These are phyloP conservation scores for Ganoderma resinaceum DNA, from an alignment of 1,284 basidiomycete genomes.

Conservation along the genomic window DNA sequence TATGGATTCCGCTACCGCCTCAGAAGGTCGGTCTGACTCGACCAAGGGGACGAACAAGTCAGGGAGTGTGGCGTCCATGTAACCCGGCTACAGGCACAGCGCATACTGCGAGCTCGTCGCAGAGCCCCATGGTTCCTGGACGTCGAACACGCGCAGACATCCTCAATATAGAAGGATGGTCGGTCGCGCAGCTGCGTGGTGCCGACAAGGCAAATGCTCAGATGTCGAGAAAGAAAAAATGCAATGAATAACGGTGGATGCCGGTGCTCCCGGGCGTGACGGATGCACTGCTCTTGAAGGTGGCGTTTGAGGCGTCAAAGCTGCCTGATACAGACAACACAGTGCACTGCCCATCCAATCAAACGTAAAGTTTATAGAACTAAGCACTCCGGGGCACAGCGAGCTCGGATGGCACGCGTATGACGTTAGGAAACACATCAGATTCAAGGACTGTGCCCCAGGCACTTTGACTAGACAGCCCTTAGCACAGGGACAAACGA, in stretches of 20 bases:
- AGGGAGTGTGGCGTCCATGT: background rate
- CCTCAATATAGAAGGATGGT: background rate
- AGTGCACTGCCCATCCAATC: background rate
- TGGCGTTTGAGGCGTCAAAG: background rate
- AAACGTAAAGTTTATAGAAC: background rate
- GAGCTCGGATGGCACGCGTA: background rate
- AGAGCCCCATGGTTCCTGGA: background rate
- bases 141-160: background rate
- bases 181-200: background rate
- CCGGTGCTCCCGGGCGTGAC: background rate
- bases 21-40: too few species aligned
- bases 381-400: background rate
- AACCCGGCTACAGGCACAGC: background rate
- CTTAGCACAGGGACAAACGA: too few species aligned
- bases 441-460: background rate
- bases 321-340: background rate
- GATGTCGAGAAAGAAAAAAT: conserved; percentile 5
- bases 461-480: background rate
- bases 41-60: too few species aligned
- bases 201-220: background rate
- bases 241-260: background rate
- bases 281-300: background rate
- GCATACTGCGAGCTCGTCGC: background rate
- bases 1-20: too few species aligned
- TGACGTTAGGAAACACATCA: background rate